phyloP scores from a whole-genome alignment of 2,329 filamentous ascomycete genomes.

The Pseudogymnoascus sp. region DNA sequence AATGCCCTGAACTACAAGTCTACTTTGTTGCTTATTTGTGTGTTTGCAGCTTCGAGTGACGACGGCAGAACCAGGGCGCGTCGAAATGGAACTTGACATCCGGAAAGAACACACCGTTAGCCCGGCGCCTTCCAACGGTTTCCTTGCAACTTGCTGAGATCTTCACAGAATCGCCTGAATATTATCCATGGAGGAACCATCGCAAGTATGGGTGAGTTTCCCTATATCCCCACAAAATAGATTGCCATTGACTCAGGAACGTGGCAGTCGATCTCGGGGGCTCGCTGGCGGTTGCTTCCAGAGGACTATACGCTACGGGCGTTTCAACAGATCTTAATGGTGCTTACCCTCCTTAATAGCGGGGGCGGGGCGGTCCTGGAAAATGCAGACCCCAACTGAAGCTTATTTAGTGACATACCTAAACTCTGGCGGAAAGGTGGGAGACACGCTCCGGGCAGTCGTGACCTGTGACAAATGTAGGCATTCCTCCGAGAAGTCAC shows the following conservation, averaged over 20 bases:
- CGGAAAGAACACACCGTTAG: conserved; percentile 66
- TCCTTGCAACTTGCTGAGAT: background rate
- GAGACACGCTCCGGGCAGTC: conserved; percentile 48
- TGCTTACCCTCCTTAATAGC: conserved; percentile 23
- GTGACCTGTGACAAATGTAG: conserved; percentile 57
- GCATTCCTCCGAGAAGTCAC: conserved; percentile 13
- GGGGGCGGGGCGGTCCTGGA: background rate
- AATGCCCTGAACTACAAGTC: background rate
- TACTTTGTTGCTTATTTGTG: background rate
- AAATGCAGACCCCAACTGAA: background rate
- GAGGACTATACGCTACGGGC: conserved; percentile 54
- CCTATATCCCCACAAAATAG: background rate
- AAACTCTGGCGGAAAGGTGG: conserved; percentile 49
- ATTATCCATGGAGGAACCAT: conserved; percentile 75
- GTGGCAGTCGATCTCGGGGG: conserved; percentile 52
- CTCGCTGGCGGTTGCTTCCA: conserved; percentile 58
- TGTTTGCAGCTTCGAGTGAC: conserved; percentile 55
- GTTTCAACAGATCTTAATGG: conserved; percentile 61
- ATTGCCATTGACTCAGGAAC: conserved; percentile 7
- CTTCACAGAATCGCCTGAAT: conserved; percentile 60
- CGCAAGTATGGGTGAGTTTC: conserved; percentile 52
- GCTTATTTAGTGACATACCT: conserved; percentile 51
- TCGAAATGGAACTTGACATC: conserved; percentile 71
- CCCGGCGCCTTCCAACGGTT: background rate
- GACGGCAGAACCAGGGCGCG: conserved; percentile 56